Conservation (phyloP, 2,329 filamentous ascomycete genomes). For the Aulographum hederae region DNA sequence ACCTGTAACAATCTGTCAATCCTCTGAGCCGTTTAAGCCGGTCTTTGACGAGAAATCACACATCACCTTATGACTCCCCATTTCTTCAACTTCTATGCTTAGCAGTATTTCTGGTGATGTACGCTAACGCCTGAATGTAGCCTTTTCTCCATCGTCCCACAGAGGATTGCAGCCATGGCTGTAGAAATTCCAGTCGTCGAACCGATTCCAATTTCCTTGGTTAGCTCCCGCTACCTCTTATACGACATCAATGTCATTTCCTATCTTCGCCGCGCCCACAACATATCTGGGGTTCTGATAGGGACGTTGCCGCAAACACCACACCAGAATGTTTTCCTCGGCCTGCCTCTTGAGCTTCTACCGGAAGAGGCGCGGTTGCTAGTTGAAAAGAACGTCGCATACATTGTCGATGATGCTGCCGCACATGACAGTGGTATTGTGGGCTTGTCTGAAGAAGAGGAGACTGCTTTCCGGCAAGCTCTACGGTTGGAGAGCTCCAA, state of each 20-base stretch:
- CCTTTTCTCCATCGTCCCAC: slow-evolving; percentile 3
- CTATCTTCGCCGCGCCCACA: slow-evolving; percentile 58
- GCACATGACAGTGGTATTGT: slow-evolving; percentile 50
- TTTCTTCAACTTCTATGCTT: slow-evolving; percentile 20
- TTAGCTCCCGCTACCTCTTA: slow-evolving; percentile 68
- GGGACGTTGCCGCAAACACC: slow-evolving; percentile 83
- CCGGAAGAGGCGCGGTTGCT: slow-evolving; percentile 76
- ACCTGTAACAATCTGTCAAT: slow-evolving; percentile 58
- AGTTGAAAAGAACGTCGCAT: slow-evolving; percentile 57
- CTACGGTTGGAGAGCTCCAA: slow-evolving; percentile 32
- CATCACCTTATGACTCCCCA: slow-evolving; percentile 18
- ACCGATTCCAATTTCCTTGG: slow-evolving; percentile 61
- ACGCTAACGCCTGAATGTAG: neutral
- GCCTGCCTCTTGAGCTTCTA: slow-evolving; percentile 74
- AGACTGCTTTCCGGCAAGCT: slow-evolving; percentile 40
- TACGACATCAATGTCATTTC: slow-evolving; percentile 73
- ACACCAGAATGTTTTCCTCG: slow-evolving; percentile 86
- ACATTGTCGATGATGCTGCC: slow-evolving; percentile 61
- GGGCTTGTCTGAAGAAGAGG: slow-evolving; percentile 37
- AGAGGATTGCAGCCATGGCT: slow-evolving; percentile 11
- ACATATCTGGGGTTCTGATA: slow-evolving; percentile 70
- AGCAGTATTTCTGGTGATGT: neutral
- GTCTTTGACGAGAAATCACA: slow-evolving; percentile 33
- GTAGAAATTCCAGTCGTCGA: slow-evolving; percentile 19
- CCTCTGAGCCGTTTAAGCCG: slow-evolving; percentile 40